Evolutionary conservation across 1,284 basidiomycete genomes (phyloP).

Genomic region (Microbotryum violaceum): DNA sequence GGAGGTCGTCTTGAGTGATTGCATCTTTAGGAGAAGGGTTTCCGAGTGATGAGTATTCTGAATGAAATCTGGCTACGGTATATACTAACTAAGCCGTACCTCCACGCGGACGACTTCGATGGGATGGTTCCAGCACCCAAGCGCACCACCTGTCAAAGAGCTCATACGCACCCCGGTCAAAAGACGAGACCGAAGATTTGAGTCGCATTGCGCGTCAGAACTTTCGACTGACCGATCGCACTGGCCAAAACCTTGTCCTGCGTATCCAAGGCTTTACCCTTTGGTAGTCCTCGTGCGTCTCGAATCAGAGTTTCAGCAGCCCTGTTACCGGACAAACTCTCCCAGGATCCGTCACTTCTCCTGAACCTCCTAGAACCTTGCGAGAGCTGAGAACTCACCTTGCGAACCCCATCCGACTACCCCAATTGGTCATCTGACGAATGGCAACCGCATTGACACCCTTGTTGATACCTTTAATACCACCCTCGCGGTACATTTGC

Average conservation of each 20-base stretch:
- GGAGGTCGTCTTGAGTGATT: too few species aligned
- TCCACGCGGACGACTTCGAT: constrained; percentile 94
- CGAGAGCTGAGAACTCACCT: constrained; percentile 44
- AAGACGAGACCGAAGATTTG: background rate
- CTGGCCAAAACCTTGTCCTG: constrained; percentile 85
- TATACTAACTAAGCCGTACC: constrained; percentile 48
- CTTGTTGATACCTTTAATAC: constrained; percentile 94
- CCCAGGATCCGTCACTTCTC: background rate
- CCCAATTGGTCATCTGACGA: constrained; percentile 84
- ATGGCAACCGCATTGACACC: constrained; percentile 94
- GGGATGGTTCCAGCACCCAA: constrained; percentile 98
- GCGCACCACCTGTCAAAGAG: constrained; percentile 56
- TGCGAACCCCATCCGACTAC: constrained; percentile 93
- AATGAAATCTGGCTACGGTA: too few species aligned
- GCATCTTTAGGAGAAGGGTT: too few species aligned
- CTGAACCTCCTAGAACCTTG: background rate
- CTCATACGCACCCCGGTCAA: background rate
- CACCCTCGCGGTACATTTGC: constrained; percentile 88
- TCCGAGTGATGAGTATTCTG: too few species aligned
- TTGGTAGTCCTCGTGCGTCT: constrained; percentile 58
- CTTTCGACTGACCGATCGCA: constrained; percentile 50
- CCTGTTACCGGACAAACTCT: background rate
- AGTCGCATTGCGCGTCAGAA: background rate
- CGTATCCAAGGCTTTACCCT: constrained; percentile 63
- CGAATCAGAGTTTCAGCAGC: constrained; percentile 79